Base-by-base conservation (phyloP, 768 basidiomycete genomes). In the Amanita thiersii region DNA sequence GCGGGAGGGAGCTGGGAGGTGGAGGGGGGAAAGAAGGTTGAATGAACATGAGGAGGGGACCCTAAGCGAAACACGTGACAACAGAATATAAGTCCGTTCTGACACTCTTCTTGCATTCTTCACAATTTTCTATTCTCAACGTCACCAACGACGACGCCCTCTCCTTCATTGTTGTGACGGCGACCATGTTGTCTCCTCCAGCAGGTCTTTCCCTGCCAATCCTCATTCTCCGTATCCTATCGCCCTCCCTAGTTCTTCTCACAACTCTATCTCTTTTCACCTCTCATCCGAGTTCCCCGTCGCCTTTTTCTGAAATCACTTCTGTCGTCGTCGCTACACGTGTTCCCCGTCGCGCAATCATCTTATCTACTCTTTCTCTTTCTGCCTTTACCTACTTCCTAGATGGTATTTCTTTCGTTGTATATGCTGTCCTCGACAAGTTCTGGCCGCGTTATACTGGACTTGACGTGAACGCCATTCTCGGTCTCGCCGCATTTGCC, bases 361-460 rank as follows among this genome's bases (percentile, higher is more conserved):
- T 97, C 56, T 69, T 92, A 35, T 58, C 70, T 31, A 64, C 88
- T 46, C 69, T 93, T 35, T 75, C 82, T 37, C 64, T 91, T 40
- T 56, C 72, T 17, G 73, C 85, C n/a, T 58, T 82, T 38, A 79
- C 83, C 11, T 93, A 79, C 56, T 67, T 93, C 38, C 60, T 78
- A 21, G 89, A 94, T 54, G 91, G 87, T 10, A 66, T 82, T 23
- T 69, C 81, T 11, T 81, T 86, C 51, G 75, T 84, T 31, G 63
- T 74, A 3, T 73, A 69, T 54, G 73, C 80, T 14, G 67, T 90
- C 31, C 54, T 89, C 43, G 66, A 73, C 49, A 77, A 79, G 50
- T 46, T 66, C 7, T 90, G 89, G 86, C 73, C 72, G 9, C 64
- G 58, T 29, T 52, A 65, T 46, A 77, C 79, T 5, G 85, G 79